phyloP scores from a whole-genome alignment of 495 filamentous ascomycete species.

The Tetracladium setigerum region DNA sequence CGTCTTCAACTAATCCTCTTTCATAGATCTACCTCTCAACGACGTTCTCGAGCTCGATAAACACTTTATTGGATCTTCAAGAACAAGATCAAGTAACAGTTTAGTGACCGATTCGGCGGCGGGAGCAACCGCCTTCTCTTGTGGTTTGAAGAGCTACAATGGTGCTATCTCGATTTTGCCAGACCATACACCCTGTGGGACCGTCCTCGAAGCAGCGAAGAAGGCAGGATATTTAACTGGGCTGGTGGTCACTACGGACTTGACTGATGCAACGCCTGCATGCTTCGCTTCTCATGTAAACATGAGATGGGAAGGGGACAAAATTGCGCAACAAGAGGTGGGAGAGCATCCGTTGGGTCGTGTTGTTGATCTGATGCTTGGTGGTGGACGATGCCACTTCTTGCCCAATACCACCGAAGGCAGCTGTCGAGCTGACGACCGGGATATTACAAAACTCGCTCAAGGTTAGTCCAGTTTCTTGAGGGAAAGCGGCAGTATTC shows the following conservation, averaged over 20 bases:
- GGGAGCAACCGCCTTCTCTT: conserved; percentile 93
- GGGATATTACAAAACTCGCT: conserved; percentile 19
- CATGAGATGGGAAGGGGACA: conserved; percentile 69
- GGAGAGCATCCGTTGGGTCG: conserved; percentile 80
- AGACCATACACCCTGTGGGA: conserved; percentile 80
- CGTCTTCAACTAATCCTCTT: conserved; percentile 11
- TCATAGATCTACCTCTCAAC: conserved; percentile 53
- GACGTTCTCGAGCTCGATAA: conserved; percentile 73
- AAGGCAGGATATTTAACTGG: conserved; percentile 86
- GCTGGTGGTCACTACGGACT: conserved; percentile 87
- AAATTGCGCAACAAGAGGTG: conserved; percentile 85
- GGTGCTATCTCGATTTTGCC: conserved; percentile 87
- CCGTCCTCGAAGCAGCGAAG: conserved; percentile 91
- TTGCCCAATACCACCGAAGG: conserved; percentile 67
- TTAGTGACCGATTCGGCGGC: conserved; percentile 93
- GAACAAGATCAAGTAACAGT: conserved; percentile 73
- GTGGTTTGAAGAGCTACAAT: conserved; percentile 89
- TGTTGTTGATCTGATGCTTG: conserved; percentile 84
- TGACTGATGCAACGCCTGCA: conserved; percentile 96
- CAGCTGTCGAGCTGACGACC: conserved; percentile 54
- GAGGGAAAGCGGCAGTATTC: conserved; percentile 46
- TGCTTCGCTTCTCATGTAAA: conserved; percentile 91
- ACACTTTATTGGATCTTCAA: conserved; percentile 80
- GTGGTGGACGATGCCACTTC: conserved; percentile 91
- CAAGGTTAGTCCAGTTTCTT: neutral